Base-by-base conservation (phyloP, 1,139 yeast genomes). In the Martiniozyma asiatica region DNA sequence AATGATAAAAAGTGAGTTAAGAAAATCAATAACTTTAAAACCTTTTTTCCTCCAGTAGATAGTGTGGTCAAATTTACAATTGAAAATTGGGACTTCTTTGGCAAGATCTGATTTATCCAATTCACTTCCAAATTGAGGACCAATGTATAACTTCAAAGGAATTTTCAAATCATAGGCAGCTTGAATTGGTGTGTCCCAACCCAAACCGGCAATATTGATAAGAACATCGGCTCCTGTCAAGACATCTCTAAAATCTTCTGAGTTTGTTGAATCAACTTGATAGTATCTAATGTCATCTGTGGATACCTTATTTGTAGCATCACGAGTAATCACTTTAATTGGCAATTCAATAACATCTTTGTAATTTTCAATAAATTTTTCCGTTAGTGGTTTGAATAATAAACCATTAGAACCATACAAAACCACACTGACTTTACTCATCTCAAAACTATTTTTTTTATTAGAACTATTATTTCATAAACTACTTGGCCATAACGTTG, bases 51-150 rank as follows among this genome's bases (percentile, higher is more conserved):
- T 55, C 14, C 71, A 60, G 8, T 46, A 48, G 3, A 47, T 46
- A 4, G 65, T 53, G 43, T 65, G 72, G 2, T 43, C 48, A 1
- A 46, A 30, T 51, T 74, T 74, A 1, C 33, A 42, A 20, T 68
- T 45, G 41, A 60, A 56, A 8, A n/a, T 24, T 5, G 31, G n/a
- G n/a, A n/a, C n/a, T n/a, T n/a, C 13, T n/a, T 28, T 13, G 7
- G 34, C 27, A 32, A 41, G 35, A 18, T 38, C 48, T 12, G 47
- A 42, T 18, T 49, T 47, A 6, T 38, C 45, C 22, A 59, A 37
- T 30, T 70, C 70, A 24, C 56, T 45, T 27, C 82, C 82, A 42
- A 68, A 74, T 44, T 73, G 80, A 4, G 80, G 67, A 22, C 81
- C 78, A 35, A 74, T 61, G 50, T 63, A 73, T 21, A 73, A 43